phyloP scores from a whole-genome alignment of 176 grass and related monocot genomes.

The Avena eriantha region DNA sequence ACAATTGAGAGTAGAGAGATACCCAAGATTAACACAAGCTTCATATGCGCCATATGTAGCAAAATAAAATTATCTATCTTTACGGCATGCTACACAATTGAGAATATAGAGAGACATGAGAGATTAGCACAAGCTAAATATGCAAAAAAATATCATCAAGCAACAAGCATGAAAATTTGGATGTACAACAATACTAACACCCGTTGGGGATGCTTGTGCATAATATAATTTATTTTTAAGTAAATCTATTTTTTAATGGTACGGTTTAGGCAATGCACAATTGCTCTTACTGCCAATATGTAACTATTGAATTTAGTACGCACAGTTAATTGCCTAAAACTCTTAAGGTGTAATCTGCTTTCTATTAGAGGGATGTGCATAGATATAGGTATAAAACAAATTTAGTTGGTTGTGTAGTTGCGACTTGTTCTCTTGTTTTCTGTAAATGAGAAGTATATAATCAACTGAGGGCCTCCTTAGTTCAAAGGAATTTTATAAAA shows the following conservation, averaged over 20 bases:
- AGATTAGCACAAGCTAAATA: neutral
- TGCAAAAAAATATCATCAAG: neutral
- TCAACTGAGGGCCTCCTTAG: too few relatives aligned
- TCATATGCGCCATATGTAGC: neutral
- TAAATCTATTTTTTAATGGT: too few relatives aligned
- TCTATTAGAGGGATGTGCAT: neutral
- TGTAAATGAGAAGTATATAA: neutral
- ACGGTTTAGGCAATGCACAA: neutral
- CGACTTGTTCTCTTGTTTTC: neutral
- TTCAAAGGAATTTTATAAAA: too few relatives aligned
- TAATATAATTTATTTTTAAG: neutral
- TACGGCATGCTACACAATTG: neutral
- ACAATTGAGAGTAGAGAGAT: neutral
- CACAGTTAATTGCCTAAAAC: neutral
- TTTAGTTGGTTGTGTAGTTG: neutral
- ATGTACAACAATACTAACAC: neutral
- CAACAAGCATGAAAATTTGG: neutral
- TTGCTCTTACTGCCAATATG: neutral
- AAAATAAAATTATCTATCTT: neutral
- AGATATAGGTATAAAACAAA: neutral
- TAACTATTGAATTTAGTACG: neutral
- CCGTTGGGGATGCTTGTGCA: neutral
- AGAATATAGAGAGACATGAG: neutral
- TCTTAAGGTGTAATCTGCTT: too few relatives aligned
- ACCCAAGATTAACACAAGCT: neutral